Evolutionary conservation across 768 basidiomycete genomes (phyloP).

Genomic region (Dioszegia hungarica): DNA sequence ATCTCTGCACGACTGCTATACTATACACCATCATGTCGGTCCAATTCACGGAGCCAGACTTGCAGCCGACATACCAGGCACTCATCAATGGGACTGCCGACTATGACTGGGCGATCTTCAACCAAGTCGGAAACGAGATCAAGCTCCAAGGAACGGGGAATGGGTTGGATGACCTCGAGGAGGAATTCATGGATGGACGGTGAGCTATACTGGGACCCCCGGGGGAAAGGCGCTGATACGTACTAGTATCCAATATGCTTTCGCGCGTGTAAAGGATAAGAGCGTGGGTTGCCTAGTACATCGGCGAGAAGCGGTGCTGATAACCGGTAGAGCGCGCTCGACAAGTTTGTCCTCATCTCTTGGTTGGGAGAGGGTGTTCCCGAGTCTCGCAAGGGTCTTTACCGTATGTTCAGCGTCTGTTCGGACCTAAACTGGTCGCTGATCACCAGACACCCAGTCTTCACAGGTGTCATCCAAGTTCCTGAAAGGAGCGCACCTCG

Average conservation of each 20-base stretch:
- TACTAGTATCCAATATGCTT: slow-evolving; percentile 85
- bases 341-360: slow-evolving; percentile 91
- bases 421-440: not conserved
- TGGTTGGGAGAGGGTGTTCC: slow-evolving; percentile 99
- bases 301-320: no score
- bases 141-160: slow-evolving; percentile 80
- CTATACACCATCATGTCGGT: slow-evolving; percentile 32
- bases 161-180: slow-evolving; percentile 81
- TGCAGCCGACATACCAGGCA: slow-evolving; percentile 34
- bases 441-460: slow-evolving; percentile 62
- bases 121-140: slow-evolving; percentile 74
- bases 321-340: slow-evolving; percentile 62
- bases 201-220: slow-evolving; percentile 46
- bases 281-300: slow-evolving; percentile 56
- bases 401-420: slow-evolving; percentile 52
- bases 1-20: slow-evolving; percentile 2
- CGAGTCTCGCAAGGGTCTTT: slow-evolving; percentile 82
- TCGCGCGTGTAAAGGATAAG: slow-evolving; percentile 75
- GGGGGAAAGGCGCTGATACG: not conserved
- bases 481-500: slow-evolving; percentile 61
- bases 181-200: slow-evolving; percentile 94
- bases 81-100: slow-evolving; percentile 30
- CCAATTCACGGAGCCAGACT: slow-evolving; percentile 33
- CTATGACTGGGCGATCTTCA: slow-evolving; percentile 50
- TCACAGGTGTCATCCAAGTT: slow-evolving; percentile 66